Evolutionary conservation across 2,329 filamentous ascomycete genomes (phyloP).

Genomic region (Pseudopithomyces chartarum): DNA sequence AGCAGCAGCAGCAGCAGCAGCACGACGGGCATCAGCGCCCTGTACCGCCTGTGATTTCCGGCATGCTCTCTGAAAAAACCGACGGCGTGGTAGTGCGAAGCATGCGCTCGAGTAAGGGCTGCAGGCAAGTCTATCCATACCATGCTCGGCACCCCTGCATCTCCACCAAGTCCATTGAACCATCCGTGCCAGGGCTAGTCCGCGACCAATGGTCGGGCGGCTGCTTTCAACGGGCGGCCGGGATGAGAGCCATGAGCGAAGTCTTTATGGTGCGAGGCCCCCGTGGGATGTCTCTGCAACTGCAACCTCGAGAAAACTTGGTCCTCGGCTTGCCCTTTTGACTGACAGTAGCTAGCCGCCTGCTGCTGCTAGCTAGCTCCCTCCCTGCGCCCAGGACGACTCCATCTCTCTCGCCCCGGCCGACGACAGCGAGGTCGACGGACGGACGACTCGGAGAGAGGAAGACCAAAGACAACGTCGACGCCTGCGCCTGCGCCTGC

Average conservation of each 20-base stretch:
- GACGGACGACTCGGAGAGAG: too few relatives aligned
- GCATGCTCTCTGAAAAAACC: slow-evolving; percentile 32
- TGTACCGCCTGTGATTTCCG: slow-evolving; percentile 17
- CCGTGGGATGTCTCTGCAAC: slow-evolving; percentile 22
- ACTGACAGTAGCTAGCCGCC: too few relatives aligned
- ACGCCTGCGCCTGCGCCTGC: too few relatives aligned
- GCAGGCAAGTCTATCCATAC: slow-evolving; percentile 20
- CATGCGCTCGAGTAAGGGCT: slow-evolving; percentile 33
- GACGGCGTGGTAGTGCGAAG: slow-evolving; percentile 19
- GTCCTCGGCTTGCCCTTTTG: neutral
- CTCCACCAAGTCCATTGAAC: slow-evolving; percentile 28
- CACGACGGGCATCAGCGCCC: slow-evolving; percentile 7
- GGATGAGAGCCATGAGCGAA: slow-evolving; percentile 21
- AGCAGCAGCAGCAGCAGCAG: neutral
- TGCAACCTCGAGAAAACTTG: neutral
- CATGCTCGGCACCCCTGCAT: slow-evolving; percentile 12
- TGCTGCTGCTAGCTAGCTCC: neutral
- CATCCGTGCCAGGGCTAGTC: slow-evolving; percentile 23
- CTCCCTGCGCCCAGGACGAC: too few relatives aligned
- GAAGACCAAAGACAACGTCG: too few relatives aligned
- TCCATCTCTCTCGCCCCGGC: too few relatives aligned
- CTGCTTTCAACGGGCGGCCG: slow-evolving; percentile 16
- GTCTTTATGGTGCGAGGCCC: slow-evolving; percentile 39
- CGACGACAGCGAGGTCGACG: too few relatives aligned
- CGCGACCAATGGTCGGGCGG: slow-evolving; percentile 30